These are phyloP conservation scores for Ceriops decandra DNA, from an alignment of 345 rosid species.

Conservation along the genomic window DNA sequence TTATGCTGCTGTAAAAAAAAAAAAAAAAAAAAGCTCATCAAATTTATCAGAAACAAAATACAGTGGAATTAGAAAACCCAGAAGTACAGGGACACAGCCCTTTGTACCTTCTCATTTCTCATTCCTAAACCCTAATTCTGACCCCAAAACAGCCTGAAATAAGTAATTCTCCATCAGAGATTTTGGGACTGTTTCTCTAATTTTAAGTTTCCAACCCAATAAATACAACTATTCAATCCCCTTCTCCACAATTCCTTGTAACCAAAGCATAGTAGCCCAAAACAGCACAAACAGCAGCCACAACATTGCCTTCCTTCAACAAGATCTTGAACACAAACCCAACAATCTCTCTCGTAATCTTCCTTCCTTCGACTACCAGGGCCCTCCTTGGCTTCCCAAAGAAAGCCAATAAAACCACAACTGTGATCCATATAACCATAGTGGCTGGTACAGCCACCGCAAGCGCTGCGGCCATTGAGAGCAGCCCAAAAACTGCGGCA, in stretches of 20 bases:
- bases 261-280: slow-evolving; percentile 71
- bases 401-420: slow-evolving; percentile 74
- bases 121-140: background rate
- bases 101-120: slow-evolving; percentile 10
- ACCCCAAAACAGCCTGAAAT: background rate
- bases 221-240: slow-evolving; percentile 9
- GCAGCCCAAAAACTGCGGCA: slow-evolving; percentile 73
- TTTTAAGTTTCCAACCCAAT: too few species aligned
- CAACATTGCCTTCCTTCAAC: slow-evolving; percentile 77
- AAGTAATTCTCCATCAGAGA: too few species aligned
- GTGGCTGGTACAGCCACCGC: slow-evolving; percentile 94
- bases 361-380: slow-evolving; percentile 69
- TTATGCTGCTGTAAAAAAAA: too few species aligned
- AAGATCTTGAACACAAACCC: slow-evolving; percentile 59
- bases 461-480: slow-evolving; percentile 92
- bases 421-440: slow-evolving; percentile 71
- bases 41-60: background rate
- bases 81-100: background rate
- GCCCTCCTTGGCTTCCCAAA: slow-evolving; percentile 71
- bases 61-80: background rate
- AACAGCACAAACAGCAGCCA: slow-evolving; percentile 84
- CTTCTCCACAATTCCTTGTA: slow-evolving; percentile 47
- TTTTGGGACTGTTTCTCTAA: too few species aligned
- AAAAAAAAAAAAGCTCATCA: background rate
- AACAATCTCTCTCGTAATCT: slow-evolving; percentile 68